Conservation (phyloP, 2,329 filamentous ascomycete genomes). For the Fusarium cyanostomum region DNA sequence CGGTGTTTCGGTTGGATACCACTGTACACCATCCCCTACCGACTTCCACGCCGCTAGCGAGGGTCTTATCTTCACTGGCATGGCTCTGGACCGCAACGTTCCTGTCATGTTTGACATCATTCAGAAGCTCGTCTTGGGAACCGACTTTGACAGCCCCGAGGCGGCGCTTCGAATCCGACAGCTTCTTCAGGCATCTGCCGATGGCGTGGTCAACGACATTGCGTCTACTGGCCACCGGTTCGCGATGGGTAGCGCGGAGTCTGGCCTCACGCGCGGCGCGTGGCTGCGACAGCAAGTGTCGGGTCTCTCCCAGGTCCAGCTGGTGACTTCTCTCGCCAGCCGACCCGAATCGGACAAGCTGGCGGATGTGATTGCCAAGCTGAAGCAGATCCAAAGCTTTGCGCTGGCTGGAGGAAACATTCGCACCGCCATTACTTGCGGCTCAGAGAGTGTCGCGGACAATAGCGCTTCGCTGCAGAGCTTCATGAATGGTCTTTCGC, state of each 20-base stretch:
- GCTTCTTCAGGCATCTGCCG: conserved; percentile 84
- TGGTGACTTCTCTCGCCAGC: conserved; percentile 81
- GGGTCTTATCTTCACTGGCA: conserved; percentile 85
- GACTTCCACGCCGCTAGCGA: conserved; percentile 78
- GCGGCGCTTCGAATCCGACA: conserved; percentile 86
- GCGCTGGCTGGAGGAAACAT: conserved; percentile 76
- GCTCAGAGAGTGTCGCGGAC: conserved; percentile 71
- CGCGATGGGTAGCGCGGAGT: conserved; percentile 84
- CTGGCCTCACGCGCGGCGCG: conserved; percentile 76
- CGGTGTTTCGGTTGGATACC: conserved; percentile 85
- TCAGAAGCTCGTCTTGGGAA: conserved; percentile 81
- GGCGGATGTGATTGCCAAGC: conserved; percentile 78
- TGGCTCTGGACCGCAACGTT: conserved; percentile 88
- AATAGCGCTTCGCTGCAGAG: conserved; percentile 77
- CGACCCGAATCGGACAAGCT: conserved; percentile 75
- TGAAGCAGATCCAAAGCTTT: conserved; percentile 85
- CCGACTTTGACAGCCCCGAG: conserved; percentile 86
- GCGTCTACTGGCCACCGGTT: conserved; percentile 90
- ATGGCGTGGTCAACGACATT: conserved; percentile 90
- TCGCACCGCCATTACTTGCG: conserved; percentile 87
- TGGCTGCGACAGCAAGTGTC: conserved; percentile 84
- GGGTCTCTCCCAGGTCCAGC: conserved; percentile 89
- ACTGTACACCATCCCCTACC: conserved; percentile 80
- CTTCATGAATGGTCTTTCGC: conserved; percentile 66
- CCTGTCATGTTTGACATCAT: conserved; percentile 91